Base-by-base conservation (phyloP, 169 alveolate species). In the Plasmodium sp. region DNA sequence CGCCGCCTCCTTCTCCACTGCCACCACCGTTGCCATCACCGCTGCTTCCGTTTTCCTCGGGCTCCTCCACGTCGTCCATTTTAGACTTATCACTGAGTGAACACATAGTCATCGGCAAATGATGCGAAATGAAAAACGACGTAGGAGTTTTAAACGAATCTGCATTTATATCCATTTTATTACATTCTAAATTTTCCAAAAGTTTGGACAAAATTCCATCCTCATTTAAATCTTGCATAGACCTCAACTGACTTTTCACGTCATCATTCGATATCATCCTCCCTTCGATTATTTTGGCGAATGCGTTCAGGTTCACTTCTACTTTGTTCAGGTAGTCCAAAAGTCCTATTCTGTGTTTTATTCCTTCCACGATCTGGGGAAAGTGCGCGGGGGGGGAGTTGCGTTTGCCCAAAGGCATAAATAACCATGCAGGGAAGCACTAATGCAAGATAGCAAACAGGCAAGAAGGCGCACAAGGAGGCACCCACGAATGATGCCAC, bases 181-280 rank as follows among this genome's bases (percentile, higher is more conserved):
- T 88, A 51, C 43, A 39, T 79, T 80, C 84, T 81, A 88, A 56
- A 7, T 88, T 88, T 88, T 88, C 91, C 43, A 88, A 79, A 16
- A 88, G 73, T 56, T 88, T 88, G 0, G 91, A 79, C 14, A 88
- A 48, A 27, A 88, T 27, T 31, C 22, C 83, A 79, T 88, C 58
- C 54, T 88, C 94, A 79, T 31, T 79, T 43, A 88, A 39, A 18
- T 88, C 88, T 80, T 88, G 91, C 90, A 88, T 88, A 34, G 94
- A 88, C 41, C 86, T 79, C 83, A 88, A 51, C 83, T 88, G 94
- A 34, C 90, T 88, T 62, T 80, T 77, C 18, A 88, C 94, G 27
- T 88, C 94, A 79, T 88, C 94, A 80, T 88, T 88, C 9, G 94
- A 88, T 88, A 88, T 88, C 84, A 88, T 79, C 51, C 94, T 88